Evolutionary conservation across 2,329 filamentous ascomycete species (phyloP).

Genomic region (Stagonosporopsis cucurbitacearum): DNA sequence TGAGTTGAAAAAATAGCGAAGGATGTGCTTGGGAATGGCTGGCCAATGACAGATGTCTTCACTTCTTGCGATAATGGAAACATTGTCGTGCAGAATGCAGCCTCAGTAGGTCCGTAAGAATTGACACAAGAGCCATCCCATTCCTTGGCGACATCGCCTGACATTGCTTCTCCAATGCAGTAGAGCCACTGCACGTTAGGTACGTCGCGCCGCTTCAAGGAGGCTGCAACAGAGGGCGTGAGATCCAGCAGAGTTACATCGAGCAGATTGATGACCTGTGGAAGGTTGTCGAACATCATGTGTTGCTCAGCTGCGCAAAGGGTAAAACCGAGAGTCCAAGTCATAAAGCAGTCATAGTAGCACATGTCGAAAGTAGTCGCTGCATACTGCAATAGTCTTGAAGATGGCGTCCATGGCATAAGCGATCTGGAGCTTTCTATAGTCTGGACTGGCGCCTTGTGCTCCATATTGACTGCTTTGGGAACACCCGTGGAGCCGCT

Average conservation of each 20-base stretch:
- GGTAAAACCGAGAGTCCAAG: conserved; percentile 53
- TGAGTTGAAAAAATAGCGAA: conserved; percentile 47
- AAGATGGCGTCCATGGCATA: conserved; percentile 49
- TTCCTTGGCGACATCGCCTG: conserved; percentile 44
- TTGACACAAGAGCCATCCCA: conserved; percentile 53
- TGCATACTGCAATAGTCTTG: conserved; percentile 53
- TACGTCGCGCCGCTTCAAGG: conserved; percentile 40
- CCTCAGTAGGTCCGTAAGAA: conserved; percentile 54
- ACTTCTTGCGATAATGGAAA: conserved; percentile 35
- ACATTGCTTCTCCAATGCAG: conserved; percentile 55
- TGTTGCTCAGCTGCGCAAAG: conserved; percentile 50
- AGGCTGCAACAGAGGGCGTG: conserved; percentile 52
- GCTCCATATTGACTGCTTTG: conserved; percentile 54
- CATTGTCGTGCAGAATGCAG: conserved; percentile 56
- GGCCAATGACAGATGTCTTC: conserved; percentile 51
- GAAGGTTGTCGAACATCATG: conserved; percentile 49
- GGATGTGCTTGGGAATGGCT: conserved; percentile 50
- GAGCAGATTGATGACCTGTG: conserved; percentile 44
- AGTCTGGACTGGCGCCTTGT: conserved; percentile 51
- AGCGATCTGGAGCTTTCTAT: conserved; percentile 47
- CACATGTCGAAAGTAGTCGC: conserved; percentile 56
- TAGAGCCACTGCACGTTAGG: conserved; percentile 52
- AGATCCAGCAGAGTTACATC: conserved; percentile 50
- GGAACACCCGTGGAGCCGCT: conserved; percentile 54
- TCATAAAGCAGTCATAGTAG: conserved; percentile 56